Conservation (phyloP, 2,329 filamentous ascomycete genomes). For the Fusarium aywerte region DNA sequence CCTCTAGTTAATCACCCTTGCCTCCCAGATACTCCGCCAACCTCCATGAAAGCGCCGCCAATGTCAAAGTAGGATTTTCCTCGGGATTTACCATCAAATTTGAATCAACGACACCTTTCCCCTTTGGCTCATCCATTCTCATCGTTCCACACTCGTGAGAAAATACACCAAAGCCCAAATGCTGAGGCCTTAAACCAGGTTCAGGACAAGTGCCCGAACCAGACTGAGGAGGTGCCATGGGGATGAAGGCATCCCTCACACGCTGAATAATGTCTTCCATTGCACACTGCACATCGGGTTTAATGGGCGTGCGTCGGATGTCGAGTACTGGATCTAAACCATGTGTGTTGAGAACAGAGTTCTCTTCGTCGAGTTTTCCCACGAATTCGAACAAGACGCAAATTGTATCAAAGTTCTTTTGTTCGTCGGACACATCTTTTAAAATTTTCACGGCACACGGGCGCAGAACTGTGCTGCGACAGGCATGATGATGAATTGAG, state of each 20-base stretch:
- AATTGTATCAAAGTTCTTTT: constrained; percentile 30
- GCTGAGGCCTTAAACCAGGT: constrained; percentile 16
- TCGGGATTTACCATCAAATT: constrained; percentile 27
- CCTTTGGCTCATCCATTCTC: constrained; percentile 25
- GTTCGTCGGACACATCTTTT: constrained; percentile 6
- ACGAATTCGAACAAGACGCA: constrained; percentile 34
- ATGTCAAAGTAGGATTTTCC: constrained; percentile 25
- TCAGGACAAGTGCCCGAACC: neutral
- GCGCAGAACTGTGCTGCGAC: constrained; percentile 34
- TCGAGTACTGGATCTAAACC: constrained; percentile 24
- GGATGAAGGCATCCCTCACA: constrained; percentile 16
- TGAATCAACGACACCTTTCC: constrained; percentile 3
- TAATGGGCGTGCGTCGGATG: constrained; percentile 11
- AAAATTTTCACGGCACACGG: constrained; percentile 29
- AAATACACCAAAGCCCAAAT: constrained; percentile 31
- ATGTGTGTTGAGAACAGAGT: constrained; percentile 21
- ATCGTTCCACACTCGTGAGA: constrained; percentile 36
- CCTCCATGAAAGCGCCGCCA: constrained; percentile 29
- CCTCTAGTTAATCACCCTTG: too few species aligned
- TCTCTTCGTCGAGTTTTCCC: neutral
- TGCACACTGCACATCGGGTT: constrained; percentile 9
- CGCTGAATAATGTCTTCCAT: constrained; percentile 14
- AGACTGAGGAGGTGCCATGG: neutral
- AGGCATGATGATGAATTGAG: too few species aligned
- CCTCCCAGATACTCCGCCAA: constrained; percentile 21